phyloP scores from a whole-genome alignment of 1,284 basidiomycete genomes.

The Fomitopsis betulina region DNA sequence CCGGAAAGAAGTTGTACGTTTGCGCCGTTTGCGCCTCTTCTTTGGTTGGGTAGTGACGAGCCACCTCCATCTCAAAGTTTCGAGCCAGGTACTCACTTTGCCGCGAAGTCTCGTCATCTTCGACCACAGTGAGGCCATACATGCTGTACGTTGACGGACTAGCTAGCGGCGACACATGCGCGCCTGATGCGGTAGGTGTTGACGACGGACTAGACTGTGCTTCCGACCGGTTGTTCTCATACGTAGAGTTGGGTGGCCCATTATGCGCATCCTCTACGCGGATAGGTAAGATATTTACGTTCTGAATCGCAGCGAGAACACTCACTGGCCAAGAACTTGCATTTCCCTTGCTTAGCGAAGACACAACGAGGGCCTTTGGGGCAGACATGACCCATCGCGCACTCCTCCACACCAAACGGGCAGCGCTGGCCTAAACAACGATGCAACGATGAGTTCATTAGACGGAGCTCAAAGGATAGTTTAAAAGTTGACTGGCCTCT shows the following conservation, averaged over 20 bases:
- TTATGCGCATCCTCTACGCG: conserved; percentile 17
- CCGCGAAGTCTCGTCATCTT: not conserved
- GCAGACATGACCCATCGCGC: conserved; percentile 31
- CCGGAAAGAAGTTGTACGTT: not conserved
- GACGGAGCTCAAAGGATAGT: not conserved
- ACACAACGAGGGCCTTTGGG: conserved; percentile 30
- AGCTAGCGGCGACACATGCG: not conserved
- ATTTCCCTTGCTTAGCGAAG: conserved; percentile 29
- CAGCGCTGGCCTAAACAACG: conserved; percentile 25
- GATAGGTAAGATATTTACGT: not conserved
- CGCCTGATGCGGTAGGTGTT: not conserved
- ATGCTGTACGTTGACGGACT: not conserved
- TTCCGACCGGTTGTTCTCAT: not conserved
- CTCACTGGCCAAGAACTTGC: conserved; percentile 33
- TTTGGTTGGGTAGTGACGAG: not conserved
- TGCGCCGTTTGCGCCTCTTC: not conserved
- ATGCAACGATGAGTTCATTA: not conserved
- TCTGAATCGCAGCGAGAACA: not conserved
- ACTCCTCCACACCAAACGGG: conserved; percentile 23
- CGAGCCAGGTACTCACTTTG: not conserved
- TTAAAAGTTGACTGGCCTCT: conserved; percentile 22
- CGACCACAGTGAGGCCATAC: not conserved
- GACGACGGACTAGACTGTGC: not conserved
- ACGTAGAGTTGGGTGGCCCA: not conserved
- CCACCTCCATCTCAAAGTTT: not conserved